Conservation (phyloP, 179 eudicot genomes). For the Vitellaria paradoxa region DNA sequence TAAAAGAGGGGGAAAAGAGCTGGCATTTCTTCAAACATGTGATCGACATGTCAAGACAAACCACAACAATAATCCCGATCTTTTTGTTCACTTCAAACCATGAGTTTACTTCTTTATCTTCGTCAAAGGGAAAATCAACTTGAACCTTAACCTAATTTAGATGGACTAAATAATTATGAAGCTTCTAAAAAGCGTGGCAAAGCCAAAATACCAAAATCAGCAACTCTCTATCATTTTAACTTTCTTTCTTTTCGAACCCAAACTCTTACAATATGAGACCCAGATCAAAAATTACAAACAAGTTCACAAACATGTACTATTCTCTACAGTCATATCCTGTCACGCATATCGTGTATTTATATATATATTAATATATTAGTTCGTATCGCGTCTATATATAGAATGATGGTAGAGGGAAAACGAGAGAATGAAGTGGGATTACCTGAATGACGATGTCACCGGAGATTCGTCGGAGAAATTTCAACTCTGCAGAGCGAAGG, state of each 20-base stretch:
- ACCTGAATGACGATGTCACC: background rate
- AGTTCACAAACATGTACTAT: too few relatives aligned
- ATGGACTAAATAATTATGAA: background rate
- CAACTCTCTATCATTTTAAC: background rate
- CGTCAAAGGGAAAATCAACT: background rate
- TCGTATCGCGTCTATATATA: background rate
- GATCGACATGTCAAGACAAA: background rate
- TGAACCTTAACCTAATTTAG: background rate
- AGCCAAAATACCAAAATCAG: background rate
- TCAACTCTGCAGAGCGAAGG: background rate
- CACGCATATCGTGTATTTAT: too few relatives aligned
- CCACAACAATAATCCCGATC: background rate
- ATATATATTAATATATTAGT: too few relatives aligned
- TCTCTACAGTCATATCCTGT: too few relatives aligned
- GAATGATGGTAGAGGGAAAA: background rate
- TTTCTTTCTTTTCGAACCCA: too few relatives aligned
- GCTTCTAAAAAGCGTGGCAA: background rate
- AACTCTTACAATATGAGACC: background rate
- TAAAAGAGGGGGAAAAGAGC: background rate
- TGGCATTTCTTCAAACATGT: constrained; percentile 5
- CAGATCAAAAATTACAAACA: too few relatives aligned
- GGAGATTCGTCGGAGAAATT: background rate
- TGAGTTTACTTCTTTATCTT: background rate
- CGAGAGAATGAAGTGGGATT: background rate
- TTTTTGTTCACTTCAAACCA: background rate